phyloP scores from a whole-genome alignment of 768 basidiomycete species.

The Boletus pseudo-olivaceus region DNA sequence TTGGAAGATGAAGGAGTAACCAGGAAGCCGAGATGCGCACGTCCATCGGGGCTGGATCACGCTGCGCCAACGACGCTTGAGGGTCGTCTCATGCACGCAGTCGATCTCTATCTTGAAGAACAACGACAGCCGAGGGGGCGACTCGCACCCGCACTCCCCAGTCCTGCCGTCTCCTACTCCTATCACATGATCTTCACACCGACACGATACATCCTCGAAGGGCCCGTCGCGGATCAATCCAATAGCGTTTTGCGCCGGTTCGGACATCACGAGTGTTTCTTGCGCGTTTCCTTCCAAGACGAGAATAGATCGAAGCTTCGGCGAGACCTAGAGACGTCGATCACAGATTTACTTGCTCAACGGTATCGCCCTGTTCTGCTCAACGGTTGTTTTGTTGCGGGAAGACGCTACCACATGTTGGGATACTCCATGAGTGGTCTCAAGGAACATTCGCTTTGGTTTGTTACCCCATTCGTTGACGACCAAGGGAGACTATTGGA shows the following conservation, averaged over 20 bases:
- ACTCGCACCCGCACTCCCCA: constrained; percentile 19
- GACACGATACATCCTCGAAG: constrained; percentile 36
- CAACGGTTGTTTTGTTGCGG: constrained; percentile 38
- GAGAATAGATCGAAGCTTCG: constrained; percentile 40
- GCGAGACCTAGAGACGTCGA: constrained; percentile 30
- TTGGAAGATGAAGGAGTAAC: constrained; percentile 15
- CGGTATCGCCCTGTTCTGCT: constrained; percentile 36
- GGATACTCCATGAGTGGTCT: constrained; percentile 55
- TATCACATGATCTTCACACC: constrained; percentile 42
- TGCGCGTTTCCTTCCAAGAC: constrained; percentile 48
- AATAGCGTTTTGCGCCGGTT: constrained; percentile 40
- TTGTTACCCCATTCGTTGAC: constrained; percentile 41
- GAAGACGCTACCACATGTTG: constrained; percentile 43
- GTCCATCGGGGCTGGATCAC: neutral
- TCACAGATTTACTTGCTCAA: constrained; percentile 28
- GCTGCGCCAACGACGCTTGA: constrained; percentile 6
- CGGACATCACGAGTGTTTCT: constrained; percentile 38
- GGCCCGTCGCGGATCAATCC: constrained; percentile 36
- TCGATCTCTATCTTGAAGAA: constrained; percentile 20
- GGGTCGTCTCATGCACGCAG: constrained; percentile 16
- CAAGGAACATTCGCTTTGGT: constrained; percentile 47
- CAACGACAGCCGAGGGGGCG: constrained; percentile 23
- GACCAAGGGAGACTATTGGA: constrained; percentile 22
- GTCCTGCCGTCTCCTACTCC: constrained; percentile 27
- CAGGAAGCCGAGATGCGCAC: neutral